Evolutionary conservation across 345 rosid species (phyloP).

Genomic region (Linum tenue): DNA sequence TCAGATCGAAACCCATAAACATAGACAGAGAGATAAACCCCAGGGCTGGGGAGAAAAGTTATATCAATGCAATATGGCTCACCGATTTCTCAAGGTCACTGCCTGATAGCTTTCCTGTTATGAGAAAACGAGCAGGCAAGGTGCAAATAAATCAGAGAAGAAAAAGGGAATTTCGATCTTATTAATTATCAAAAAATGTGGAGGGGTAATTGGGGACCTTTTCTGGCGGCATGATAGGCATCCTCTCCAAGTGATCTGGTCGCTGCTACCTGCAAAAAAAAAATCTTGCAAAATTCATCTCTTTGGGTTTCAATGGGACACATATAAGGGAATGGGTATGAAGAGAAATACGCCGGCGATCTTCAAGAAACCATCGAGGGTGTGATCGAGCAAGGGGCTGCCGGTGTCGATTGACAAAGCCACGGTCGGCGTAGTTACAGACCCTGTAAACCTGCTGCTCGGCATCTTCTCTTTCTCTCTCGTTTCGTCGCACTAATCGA

Average conservation of each 20-base stretch:
- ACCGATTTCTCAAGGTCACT: constrained; percentile 42
- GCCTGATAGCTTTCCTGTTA: constrained; percentile 49
- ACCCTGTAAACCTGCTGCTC: constrained; percentile 40
- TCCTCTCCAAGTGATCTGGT: constrained; percentile 56
- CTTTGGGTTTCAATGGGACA: neutral
- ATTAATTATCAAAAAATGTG: too few relatives aligned
- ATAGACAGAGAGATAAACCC: neutral
- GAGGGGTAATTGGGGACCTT: constrained; percentile 28
- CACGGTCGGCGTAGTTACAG: constrained; percentile 51
- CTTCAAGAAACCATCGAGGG: constrained; percentile 80
- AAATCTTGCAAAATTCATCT: neutral
- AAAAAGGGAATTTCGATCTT: neutral
- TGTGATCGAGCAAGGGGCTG: constrained; percentile 56
- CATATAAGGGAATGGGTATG: neutral
- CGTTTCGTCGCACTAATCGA: neutral
- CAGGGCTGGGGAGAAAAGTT: neutral
- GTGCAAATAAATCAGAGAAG: neutral
- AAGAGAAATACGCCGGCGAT: constrained; percentile 50
- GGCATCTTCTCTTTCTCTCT: constrained; percentile 44
- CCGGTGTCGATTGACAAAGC: constrained; percentile 65
- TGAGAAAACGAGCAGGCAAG: neutral
- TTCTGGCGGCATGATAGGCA: constrained; percentile 37
- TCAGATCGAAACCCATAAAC: neutral
- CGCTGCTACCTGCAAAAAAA: constrained; percentile 62
- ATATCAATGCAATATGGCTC: constrained; percentile 13